Evolutionary conservation across 2,329 filamentous ascomycete genomes (phyloP).

Genomic region (Penicillium sp.): DNA sequence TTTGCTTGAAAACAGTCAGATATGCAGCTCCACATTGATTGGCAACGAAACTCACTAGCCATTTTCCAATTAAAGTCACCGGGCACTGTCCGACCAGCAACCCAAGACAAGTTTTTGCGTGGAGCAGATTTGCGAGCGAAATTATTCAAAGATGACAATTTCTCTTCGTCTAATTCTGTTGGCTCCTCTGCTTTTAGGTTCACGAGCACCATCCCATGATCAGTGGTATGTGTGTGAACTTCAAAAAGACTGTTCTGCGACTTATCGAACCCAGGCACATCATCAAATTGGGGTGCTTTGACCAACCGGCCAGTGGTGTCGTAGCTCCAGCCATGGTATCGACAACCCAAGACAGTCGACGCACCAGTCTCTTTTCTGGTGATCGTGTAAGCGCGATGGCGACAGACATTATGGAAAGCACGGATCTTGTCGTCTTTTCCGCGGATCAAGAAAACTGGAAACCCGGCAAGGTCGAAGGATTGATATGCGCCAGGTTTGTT

Average conservation of each 20-base stretch:
- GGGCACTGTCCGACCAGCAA: slow-evolving; percentile 29
- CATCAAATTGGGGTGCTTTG: slow-evolving; percentile 62
- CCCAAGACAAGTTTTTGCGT: slow-evolving; percentile 21
- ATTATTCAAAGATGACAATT: slow-evolving; percentile 3
- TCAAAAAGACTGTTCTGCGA: slow-evolving; percentile 56
- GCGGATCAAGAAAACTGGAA: slow-evolving; percentile 55
- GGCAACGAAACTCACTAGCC: slow-evolving; percentile 20
- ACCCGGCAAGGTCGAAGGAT: slow-evolving; percentile 57
- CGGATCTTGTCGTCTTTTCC: slow-evolving; percentile 56
- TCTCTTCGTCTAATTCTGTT: slow-evolving; percentile 1
- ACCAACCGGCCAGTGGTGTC: slow-evolving; percentile 58
- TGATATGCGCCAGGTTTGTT: slow-evolving; percentile 58
- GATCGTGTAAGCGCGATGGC: slow-evolving; percentile 62
- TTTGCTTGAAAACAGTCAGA: slow-evolving; percentile 1
- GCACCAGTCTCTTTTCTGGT: slow-evolving; percentile 54
- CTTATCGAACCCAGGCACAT: slow-evolving; percentile 58
- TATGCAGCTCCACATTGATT: neutral
- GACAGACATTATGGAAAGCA: slow-evolving; percentile 64
- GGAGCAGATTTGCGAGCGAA: slow-evolving; percentile 17
- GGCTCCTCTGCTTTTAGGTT: slow-evolving; percentile 23
- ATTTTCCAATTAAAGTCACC: slow-evolving; percentile 39
- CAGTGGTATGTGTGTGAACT: slow-evolving; percentile 26
- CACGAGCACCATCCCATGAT: slow-evolving; percentile 29
- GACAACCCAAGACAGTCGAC: slow-evolving; percentile 57
- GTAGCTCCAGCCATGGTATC: slow-evolving; percentile 66